Evolutionary conservation across 1,284 basidiomycete species (phyloP).

Genomic region (Pseudozyma hubeiensis): DNA sequence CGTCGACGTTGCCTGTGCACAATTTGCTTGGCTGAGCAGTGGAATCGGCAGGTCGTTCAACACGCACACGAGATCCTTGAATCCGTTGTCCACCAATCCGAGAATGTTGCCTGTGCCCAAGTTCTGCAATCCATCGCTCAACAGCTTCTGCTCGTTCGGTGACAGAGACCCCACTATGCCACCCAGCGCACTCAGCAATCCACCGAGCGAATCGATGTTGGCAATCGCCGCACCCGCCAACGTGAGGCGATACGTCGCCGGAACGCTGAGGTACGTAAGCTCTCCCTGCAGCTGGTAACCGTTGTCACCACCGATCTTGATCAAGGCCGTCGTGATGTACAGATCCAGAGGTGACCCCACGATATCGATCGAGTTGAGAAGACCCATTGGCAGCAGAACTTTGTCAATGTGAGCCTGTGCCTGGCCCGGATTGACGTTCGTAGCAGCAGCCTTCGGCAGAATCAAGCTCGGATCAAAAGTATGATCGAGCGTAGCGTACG

Average conservation of each 20-base stretch:
- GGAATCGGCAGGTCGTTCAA: constrained; percentile 5
- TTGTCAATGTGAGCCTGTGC: constrained; percentile 17
- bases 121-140: constrained; percentile 6
- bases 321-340: constrained; percentile 14
- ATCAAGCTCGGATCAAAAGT: constrained; percentile 6
- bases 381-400: constrained; percentile 12
- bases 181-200: constrained; percentile 6
- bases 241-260: constrained; percentile 23
- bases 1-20: constrained; percentile 6
- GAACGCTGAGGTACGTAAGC: constrained; percentile 32
- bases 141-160: constrained; percentile 3
- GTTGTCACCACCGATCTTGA: constrained; percentile 16
- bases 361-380: constrained; percentile 16
- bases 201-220: constrained; percentile 4
- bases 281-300: constrained; percentile 21
- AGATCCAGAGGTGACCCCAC: constrained; percentile 16
- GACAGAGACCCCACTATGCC: neutral
- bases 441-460: constrained; percentile 7
- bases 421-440: constrained; percentile 6
- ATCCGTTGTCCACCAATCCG: constrained; percentile 3
- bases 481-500: constrained; percentile 10
- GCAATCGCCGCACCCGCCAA: constrained; percentile 1
- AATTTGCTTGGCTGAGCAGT: constrained; percentile 7
- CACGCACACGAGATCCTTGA: constrained; percentile 5
- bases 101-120: constrained; percentile 3